phyloP scores from a whole-genome alignment of 495 filamentous ascomycete genomes.

The Cenococcum geophilum region DNA sequence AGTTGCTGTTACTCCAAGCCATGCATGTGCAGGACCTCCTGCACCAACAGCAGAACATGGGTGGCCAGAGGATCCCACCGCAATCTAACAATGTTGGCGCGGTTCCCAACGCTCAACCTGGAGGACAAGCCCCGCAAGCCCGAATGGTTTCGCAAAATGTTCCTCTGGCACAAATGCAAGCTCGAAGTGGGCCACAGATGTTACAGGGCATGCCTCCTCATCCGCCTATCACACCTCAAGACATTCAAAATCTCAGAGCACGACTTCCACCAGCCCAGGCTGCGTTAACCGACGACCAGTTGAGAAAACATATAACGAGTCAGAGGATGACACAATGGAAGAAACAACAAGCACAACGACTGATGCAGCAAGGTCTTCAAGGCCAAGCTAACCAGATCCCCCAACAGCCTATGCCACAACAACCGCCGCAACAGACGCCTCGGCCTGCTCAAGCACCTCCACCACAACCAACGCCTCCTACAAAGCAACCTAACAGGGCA shows the following conservation, averaged over 20 bases:
- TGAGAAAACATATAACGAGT: conserved; percentile 13
- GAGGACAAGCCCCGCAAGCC: conserved; percentile 31
- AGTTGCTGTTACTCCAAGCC: conserved; percentile 20
- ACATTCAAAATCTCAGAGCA: conserved; percentile 10
- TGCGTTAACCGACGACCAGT: conserved; percentile 15
- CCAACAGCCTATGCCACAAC: conserved; percentile 29
- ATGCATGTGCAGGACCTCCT: conserved; percentile 23
- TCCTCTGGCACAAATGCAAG: conserved; percentile 9
- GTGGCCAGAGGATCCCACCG: conserved; percentile 16
- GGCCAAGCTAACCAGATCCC: conserved; percentile 29
- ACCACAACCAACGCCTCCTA: conserved; percentile 11
- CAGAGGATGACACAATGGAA: conserved; percentile 27
- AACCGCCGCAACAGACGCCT: conserved; percentile 19
- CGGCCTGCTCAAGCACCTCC: conserved; percentile 21
- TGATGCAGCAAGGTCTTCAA: conserved; percentile 10
- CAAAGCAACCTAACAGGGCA: conserved; percentile 13
- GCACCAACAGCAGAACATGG: conserved; percentile 8
- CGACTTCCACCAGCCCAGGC: conserved; percentile 8
- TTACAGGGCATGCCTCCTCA: conserved; percentile 7
- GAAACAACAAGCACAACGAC: conserved; percentile 20
- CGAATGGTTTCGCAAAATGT: conserved; percentile 27
- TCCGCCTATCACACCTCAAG: conserved; percentile 24
- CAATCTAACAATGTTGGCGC: background rate
- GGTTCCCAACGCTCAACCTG: conserved; percentile 6
- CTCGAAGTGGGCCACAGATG: conserved; percentile 2